These are phyloP conservation scores for Rhizomucor miehei DNA, from an alignment of 371 early-diverging fungal species.

Conservation along the genomic window DNA sequence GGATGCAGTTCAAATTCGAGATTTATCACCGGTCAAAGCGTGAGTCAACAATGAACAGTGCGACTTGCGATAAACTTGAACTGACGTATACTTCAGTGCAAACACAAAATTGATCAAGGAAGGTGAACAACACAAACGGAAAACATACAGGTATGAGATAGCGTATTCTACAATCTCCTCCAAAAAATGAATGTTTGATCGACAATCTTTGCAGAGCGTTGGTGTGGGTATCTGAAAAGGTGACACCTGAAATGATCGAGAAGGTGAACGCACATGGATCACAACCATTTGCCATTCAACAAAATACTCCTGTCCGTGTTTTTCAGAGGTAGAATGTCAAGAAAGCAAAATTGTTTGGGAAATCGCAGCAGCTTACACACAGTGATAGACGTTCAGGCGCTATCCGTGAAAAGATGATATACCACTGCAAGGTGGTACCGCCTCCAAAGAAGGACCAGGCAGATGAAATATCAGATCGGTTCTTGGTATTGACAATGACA, in stretches of 20 bases:
- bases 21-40: conserved; percentile 41
- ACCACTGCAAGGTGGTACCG: conserved; percentile 38
- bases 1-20: conserved; percentile 53
- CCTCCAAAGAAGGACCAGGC: conserved; percentile 13
- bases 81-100: conserved; percentile 19
- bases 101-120: conserved; percentile 76
- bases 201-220: conserved; percentile 45
- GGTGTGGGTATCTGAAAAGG: conserved; percentile 64
- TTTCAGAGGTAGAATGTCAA: conserved; percentile 76
- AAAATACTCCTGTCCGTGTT: conserved; percentile 95
- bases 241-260: conserved; percentile 52
- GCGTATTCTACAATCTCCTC: no score
- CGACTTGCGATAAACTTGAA: neutral
- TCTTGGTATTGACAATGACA: conserved; percentile 64
- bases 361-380: neutral
- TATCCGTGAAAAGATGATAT: conserved; percentile 68
- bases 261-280: conserved; percentile 46
- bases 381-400: conserved; percentile 71
- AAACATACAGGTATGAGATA: conserved; percentile 63
- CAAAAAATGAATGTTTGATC: neutral
- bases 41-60: conserved; percentile 9
- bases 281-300: conserved; percentile 65
- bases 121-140: conserved; percentile 82
- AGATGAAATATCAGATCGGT: conserved; percentile 27
- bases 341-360: no score